Conservation (phyloP, 2,329 filamentous ascomycete genomes). For the Annulohypoxylon truncatum region DNA sequence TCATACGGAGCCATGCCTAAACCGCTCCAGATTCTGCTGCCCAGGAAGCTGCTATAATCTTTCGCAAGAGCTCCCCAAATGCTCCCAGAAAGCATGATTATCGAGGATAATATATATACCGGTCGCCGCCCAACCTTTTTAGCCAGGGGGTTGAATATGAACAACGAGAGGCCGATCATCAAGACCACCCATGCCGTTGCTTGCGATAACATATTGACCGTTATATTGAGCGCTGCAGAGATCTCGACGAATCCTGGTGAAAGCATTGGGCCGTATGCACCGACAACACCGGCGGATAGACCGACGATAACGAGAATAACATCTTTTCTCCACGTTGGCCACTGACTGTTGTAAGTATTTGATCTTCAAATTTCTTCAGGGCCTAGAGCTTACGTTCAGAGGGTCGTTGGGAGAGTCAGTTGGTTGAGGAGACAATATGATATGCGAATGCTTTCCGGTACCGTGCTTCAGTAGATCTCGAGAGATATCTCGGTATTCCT, state of each 20-base stretch:
- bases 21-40: constrained; percentile 58
- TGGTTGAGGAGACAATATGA: constrained; percentile 59
- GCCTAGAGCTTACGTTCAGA: constrained; percentile 53
- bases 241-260: constrained; percentile 62
- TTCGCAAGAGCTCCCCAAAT: constrained; percentile 61
- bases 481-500: constrained; percentile 58
- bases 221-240: constrained; percentile 56
- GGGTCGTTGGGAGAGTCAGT: constrained; percentile 62
- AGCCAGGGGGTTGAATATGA: constrained; percentile 63
- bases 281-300: constrained; percentile 60
- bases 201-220: constrained; percentile 57
- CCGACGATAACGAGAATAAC: constrained; percentile 58
- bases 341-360: constrained; percentile 42
- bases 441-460: constrained; percentile 49
- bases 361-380: background rate
- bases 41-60: constrained; percentile 59
- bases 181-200: constrained; percentile 62
- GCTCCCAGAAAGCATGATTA: constrained; percentile 60
- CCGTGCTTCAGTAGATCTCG: constrained; percentile 56
- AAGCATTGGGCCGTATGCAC: constrained; percentile 64
- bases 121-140: constrained; percentile 63
- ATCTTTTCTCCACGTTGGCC: constrained; percentile 60
- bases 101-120: constrained; percentile 60
- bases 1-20: constrained; percentile 64
- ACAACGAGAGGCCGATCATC: constrained; percentile 59